Evolutionary conservation across 2,329 filamentous ascomycete genomes (phyloP), one percentile per base, ranked within the genome.

Genomic region (Malbranchea zuffiana): DNA sequence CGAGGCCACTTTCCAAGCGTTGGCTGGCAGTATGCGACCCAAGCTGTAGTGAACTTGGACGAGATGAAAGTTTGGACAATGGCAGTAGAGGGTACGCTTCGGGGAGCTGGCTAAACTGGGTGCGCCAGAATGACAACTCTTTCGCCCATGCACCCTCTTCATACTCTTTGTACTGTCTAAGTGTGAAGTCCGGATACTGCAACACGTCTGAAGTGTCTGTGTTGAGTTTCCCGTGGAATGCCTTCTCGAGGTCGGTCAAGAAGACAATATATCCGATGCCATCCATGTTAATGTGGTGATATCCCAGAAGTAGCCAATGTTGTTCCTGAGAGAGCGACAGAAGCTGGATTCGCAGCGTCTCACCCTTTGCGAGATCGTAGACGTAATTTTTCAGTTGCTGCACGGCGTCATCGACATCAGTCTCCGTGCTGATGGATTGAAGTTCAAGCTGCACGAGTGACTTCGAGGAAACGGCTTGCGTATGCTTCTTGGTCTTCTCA

Each of bases 211-310:
- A n/a, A n/a, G n/a, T n/a, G n/a, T n/a, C n/a, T n/a, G n/a, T n/a
- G n/a, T n/a, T n/a, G n/a, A n/a, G 29, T n/a, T 26, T 26, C 12
- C 10, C 6, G 2, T 5, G 32, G 8, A 26, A 32, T 19, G 21
- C 29, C 23, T 20, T 26, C n/a, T 65, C 54, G 3, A 72, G 39
- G 24, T 73, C 67, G 0, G 42, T 18, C 8, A 68, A 38, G 12
- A 74, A 51, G 2, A 71, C 44, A 6, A 63, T 44, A 3, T 59
- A 59, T 29, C 66, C 66, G 24, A 62, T 42, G 1, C 63, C 67
- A 42, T 74, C 71, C 56, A 73, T 60, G 21, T 57, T 50, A 24
- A 74, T 71, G 44, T 72, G 68, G 40, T 72, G 68, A 30, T 56
- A 59, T 1, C 52, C 52, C 4, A 73, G 31, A 0, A 74, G 25